A percentile compares a stretch with the other conserved stretches of the same genome.
Evolutionary conservation across 2,329 filamentous ascomycete species (phyloP).

Genomic region (Ophiocordyceps camponoti-saundersi): DNA sequence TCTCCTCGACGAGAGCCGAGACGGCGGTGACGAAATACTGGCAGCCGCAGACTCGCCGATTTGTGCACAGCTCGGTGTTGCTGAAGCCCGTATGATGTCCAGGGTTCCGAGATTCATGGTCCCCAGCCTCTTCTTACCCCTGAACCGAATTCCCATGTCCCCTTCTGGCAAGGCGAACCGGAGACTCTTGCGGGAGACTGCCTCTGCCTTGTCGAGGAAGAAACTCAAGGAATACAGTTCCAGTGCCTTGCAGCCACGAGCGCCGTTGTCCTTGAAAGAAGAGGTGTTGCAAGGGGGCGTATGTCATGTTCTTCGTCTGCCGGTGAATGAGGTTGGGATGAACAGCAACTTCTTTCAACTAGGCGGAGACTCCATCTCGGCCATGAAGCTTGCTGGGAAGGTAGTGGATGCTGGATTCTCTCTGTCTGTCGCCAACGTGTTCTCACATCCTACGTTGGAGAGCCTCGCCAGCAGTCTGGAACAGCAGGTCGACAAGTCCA

Average conservation of each 20-base stretch:
- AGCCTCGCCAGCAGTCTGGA: not conserved
- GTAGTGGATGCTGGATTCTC: not conserved
- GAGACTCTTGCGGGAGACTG: not conserved
- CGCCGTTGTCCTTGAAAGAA: not conserved
- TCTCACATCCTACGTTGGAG: not conserved
- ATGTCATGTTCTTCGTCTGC: not conserved
- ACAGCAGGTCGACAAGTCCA: not conserved
- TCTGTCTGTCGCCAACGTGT: slow-evolving; percentile 1
- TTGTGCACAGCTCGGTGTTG: not conserved
- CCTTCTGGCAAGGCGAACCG: slow-evolving; percentile 1
- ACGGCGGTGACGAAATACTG: not conserved
- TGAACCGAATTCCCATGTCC: not conserved
- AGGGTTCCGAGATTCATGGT: slow-evolving; percentile 3
- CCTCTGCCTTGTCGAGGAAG: not conserved
- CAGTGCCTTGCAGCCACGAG: not conserved
- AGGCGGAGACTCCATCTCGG: slow-evolving; percentile 11
- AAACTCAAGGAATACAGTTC: not conserved
- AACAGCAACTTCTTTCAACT: slow-evolving; percentile 4
- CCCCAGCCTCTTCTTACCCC: slow-evolving; percentile 2
- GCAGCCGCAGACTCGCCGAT: not conserved
- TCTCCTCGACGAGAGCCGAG: not conserved
- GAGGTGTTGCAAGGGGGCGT: not conserved
- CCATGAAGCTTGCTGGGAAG: slow-evolving; percentile 1
- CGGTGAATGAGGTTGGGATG: not conserved
- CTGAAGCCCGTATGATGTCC: not conserved